A percentile compares a stretch with the other conserved stretches of the same genome.
Conservation (phyloP, 176 grass and related monocot species). For the Lolium perenne region DNA sequence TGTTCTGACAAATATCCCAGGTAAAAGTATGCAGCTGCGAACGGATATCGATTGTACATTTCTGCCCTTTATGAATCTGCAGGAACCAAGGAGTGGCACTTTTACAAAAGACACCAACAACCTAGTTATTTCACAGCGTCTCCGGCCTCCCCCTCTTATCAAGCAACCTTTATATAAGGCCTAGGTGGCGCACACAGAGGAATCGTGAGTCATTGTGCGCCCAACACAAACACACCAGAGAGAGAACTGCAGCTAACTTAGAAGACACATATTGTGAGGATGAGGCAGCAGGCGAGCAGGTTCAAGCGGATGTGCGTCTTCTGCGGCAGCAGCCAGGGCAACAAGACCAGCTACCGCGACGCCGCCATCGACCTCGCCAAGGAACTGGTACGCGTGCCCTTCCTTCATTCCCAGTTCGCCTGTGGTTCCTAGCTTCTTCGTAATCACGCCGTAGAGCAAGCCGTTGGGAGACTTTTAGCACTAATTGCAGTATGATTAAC, state of each 20-base stretch:
- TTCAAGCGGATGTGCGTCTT: constrained; percentile 54
- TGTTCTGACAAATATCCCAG: no score
- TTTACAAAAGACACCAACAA: no score
- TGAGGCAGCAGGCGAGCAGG: constrained; percentile 39
- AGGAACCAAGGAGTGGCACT: no score
- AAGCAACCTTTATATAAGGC: background rate
- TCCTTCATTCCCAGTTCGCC: background rate
- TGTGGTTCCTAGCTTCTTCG: background rate
- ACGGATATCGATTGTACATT: no score
- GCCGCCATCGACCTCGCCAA: constrained; percentile 50
- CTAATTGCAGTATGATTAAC: background rate
- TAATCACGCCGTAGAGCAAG: background rate
- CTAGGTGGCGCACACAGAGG: background rate
- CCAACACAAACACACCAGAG: background rate
- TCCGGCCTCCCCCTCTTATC: background rate
- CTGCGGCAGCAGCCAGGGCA: constrained; percentile 56
- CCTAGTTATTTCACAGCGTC: no score
- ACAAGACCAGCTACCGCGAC: constrained; percentile 43
- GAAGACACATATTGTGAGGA: background rate
- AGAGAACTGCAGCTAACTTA: background rate
- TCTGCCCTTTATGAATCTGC: no score
- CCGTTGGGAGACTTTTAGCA: background rate
- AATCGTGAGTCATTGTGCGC: background rate
- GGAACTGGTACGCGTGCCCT: constrained; percentile 24
- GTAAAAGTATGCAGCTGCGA: no score